Evolutionary conservation across 306 rosid genomes (phyloP), one percentile per base, ranked within the genome.

Genomic region (Lotus japonicus): DNA sequence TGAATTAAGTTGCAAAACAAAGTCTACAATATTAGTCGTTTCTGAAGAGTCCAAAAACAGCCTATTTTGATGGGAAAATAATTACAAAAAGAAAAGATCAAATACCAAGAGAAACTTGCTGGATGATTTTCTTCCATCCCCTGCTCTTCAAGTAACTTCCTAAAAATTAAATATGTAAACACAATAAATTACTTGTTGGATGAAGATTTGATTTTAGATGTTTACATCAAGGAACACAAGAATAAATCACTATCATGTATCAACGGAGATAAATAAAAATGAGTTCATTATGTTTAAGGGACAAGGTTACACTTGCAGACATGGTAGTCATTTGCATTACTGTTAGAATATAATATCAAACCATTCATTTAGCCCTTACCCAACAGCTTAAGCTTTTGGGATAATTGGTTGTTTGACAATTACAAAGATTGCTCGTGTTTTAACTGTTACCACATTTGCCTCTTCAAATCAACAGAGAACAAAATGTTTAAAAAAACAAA

Each of bases 381-480:
- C n/a, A n/a, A n/a, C n/a, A n/a, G n/a, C n/a, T n/a, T n/a, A n/a
- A n/a, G n/a, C n/a, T n/a, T n/a, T n/a, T n/a, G n/a, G n/a, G n/a
- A n/a, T n/a, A n/a, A n/a, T n/a, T n/a, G n/a, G n/a, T n/a, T n/a
- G n/a, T n/a, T n/a, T n/a, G n/a, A n/a, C n/a, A n/a, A n/a, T n/a
- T n/a, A n/a, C n/a, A 38, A 26, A 21, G 31, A 26, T 2, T 36
- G 42, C 61, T 36, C 67, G 49, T 42, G 26, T 21, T 21, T 21
- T n/a, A 48, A 21, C 1, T 48, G 7, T 66, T 66, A 13, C 70
- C 57, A 61, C 43, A 39, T 58, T 58, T 56, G 15, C 44, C 33
- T 11, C 60, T 33, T 58, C 70, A 39, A 41, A 33, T 58, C 53
- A 31, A 33, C 59, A 43, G 71, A 18, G 23, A 66, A 78, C 59